Conservation (phyloP, 306 rosid genomes). For the Castanea sativa region DNA sequence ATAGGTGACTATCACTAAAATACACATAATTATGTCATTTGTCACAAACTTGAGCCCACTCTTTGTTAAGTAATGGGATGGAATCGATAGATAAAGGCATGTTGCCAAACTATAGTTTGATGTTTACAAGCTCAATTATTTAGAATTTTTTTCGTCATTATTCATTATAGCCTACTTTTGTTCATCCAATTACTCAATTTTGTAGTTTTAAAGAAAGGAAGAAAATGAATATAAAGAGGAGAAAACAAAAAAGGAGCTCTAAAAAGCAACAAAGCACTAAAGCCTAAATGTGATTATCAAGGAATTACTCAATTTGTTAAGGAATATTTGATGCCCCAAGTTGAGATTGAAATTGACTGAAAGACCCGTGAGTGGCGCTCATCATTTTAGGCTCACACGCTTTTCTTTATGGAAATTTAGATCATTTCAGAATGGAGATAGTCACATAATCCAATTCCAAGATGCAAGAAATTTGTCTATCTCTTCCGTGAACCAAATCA, state of each 20-base stretch:
- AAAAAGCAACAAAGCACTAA: neutral
- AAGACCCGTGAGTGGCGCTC: conserved; percentile 23
- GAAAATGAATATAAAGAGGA: too few species aligned
- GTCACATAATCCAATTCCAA: neutral
- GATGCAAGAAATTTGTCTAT: neutral
- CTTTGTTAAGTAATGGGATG: neutral
- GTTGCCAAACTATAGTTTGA: neutral
- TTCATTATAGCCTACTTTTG: neutral
- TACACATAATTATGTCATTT: too few species aligned
- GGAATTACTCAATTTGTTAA: conserved; percentile 26
- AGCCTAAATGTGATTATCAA: conserved; percentile 10
- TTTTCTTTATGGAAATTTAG: neutral
- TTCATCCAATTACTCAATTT: neutral
- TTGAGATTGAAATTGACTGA: conserved; percentile 31
- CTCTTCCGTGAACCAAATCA: neutral
- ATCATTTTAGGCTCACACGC: neutral
- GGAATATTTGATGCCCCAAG: neutral
- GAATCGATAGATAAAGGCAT: neutral
- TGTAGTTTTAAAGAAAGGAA: too few species aligned
- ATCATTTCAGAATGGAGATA: neutral
- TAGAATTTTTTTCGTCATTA: neutral
- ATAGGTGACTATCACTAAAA: too few species aligned
- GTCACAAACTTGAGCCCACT: neutral
- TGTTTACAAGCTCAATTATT: neutral
- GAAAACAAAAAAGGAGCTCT: too few species aligned